Base-by-base conservation (phyloP, 2,329 filamentous ascomycete species). In the Sphaerulina vaccinii region DNA sequence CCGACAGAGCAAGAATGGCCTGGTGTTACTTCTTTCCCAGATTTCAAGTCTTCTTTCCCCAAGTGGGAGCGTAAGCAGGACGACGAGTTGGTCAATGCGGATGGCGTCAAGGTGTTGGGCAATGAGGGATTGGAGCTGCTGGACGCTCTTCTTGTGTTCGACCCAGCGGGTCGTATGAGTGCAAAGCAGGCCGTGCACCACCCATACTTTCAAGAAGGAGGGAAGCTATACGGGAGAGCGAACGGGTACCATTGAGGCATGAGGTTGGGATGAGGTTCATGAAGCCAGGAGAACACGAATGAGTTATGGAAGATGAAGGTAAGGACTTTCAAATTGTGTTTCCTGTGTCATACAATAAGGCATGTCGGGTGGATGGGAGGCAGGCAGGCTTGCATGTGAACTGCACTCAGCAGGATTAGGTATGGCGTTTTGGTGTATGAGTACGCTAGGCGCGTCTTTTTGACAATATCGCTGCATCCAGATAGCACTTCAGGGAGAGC, bases 21-120 rank as follows among this genome's bases (percentile, higher is more conserved):
- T 24, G 90, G 90, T 55, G 90, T 96, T 52, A 93, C 89, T n/a
- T 90, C 88, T 6, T 95, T 95, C 75, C 90, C 90, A 36, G 91
- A 96, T 71, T 96, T 90, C 79, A 96, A 96, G 73, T 71, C 87
- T 22, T 91, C 88, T 2, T 96, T 96, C 73, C 90, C 90, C 59
- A 95, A 95, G 74, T 96, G 90, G 90, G 79, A 80, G 63, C 83
- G 88, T 51, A 86, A 90, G 65, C 78, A 81, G 53, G 78, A 80
- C 19, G 76, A 78, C 42, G 74, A 81, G 22, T 77, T 93, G 29
- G 88, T 90, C 65, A 80, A 82, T 37, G 85, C 79, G 48, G 68
- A 70, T 22, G 68, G 64, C n/a, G 55, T 63, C 29, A 65, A 65
- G 54, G 59, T 69, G 9, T 80, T 96, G 40, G 88, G 95, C 60